A percentile compares a stretch with the other conserved stretches of the same genome.
Conservation (phyloP, 83 land plant genomes). For the Diphasiastrum complanatum region DNA sequence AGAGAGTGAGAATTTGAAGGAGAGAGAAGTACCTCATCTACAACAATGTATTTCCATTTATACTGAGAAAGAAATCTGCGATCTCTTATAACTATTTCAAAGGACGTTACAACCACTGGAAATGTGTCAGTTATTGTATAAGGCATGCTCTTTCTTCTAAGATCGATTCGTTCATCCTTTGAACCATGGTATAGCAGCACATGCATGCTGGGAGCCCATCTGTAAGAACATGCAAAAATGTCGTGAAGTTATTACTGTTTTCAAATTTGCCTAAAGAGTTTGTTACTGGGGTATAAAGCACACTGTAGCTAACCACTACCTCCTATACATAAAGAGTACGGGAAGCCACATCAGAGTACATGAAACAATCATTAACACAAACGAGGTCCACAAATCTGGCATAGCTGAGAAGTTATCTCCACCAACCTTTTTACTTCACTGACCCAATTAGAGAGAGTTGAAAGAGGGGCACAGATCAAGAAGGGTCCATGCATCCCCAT, state of each 20-base stretch:
- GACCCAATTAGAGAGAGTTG: conserved; percentile 3
- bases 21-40: conserved; percentile 15
- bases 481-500: conserved; percentile 4
- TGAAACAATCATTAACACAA: background rate
- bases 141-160: conserved; percentile 3
- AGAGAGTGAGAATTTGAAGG: too few relatives aligned
- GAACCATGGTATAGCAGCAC: conserved; percentile 7
- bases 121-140: background rate
- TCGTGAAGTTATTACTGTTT: too few relatives aligned
- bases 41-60: conserved; percentile 10
- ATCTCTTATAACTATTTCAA: conserved; percentile 4
- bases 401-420: too few relatives aligned
- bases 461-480: background rate
- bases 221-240: too few relatives aligned
- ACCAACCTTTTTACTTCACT: background rate
- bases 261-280: too few relatives aligned
- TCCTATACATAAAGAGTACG: background rate
- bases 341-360: background rate
- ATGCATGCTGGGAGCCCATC: conserved; percentile 9
- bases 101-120: conserved; percentile 12
- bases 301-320: too few relatives aligned
- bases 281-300: too few relatives aligned
- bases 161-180: conserved; percentile 4
- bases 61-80: background rate
- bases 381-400: background rate